Percentiles rank a stretch among this genome's conserved stretches.
Evolutionary conservation across 257 asterid species (phyloP).

Genomic region (Nicotiana obtusifolia): DNA sequence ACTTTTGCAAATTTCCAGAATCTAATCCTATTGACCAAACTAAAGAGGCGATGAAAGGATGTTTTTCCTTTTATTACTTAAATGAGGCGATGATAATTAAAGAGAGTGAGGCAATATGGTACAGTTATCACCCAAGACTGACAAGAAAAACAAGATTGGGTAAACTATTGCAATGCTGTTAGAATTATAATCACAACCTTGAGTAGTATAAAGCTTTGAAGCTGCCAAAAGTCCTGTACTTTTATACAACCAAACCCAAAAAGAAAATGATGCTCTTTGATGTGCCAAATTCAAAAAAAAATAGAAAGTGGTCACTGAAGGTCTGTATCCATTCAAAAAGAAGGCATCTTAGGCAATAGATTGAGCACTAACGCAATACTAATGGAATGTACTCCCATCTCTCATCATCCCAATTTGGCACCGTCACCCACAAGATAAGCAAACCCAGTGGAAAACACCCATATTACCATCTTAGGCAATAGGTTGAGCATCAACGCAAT

Average conservation of each 20-base stretch:
- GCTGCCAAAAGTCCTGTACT: background rate
- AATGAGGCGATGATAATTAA: too few species aligned
- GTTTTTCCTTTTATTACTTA: too few species aligned
- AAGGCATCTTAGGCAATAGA: too few species aligned
- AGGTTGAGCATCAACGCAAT: background rate
- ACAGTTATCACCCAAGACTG: too few species aligned
- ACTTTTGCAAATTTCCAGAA: background rate
- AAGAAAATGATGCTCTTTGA: background rate
- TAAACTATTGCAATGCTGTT: background rate
- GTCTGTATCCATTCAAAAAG: too few species aligned
- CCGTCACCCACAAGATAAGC: background rate
- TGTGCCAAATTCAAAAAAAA: background rate
- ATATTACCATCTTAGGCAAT: background rate
- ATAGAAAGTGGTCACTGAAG: background rate
- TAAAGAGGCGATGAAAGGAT: too few species aligned
- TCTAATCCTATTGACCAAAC: background rate
- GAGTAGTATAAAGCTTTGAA: background rate
- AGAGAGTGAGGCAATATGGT: too few species aligned
- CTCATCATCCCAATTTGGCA: background rate
- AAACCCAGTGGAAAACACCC: background rate
- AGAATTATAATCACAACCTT: background rate
- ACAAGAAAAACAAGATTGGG: too few species aligned
- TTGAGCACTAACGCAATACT: too few species aligned
- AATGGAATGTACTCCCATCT: too few species aligned
- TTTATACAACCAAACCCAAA: background rate